Base-by-base conservation (phyloP, 495 filamentous ascomycete genomes). In the Daldinia concentrica region DNA sequence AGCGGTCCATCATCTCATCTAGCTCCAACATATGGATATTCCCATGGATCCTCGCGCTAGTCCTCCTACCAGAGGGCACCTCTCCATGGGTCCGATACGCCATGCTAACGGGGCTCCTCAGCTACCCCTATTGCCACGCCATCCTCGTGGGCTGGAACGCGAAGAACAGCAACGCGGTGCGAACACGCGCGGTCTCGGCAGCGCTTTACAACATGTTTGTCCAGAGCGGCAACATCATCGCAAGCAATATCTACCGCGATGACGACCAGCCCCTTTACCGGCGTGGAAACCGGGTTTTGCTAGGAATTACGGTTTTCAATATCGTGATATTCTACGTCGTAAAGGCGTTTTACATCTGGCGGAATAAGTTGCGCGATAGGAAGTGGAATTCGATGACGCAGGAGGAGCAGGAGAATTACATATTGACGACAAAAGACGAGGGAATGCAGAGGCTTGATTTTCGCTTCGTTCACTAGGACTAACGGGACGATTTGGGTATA, bases 91-190 rank as follows among this genome's bases (percentile, higher is more conserved):
- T 76, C 4, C 79, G 84, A 26, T 90, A 86, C 77, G 78, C 80
- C 0, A 54, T 90, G 6, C 62, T 88, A 3, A 84, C 84, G 2
- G 74, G 86, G 4, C 57, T 90, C 9, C 78, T 89, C n/a, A 84
- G 84, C 8, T 86, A 86, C 50, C 88, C 89, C 1, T 90, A 90
- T 71, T 83, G 86, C 64, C 89, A 90, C 73, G 85, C 88, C 4
- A 86, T 90, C 58, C 63, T 90, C 15, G 87, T 90, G 5, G 84
- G 83, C 24, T 88, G 87, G 82, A 88, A 84, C 24, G 86, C 87
- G 4, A 78, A 85, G 45, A 90, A 91, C 78, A 83, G 85, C 24
- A 88, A 88, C 22, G 82, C 85, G 0, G 88, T 91, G n/a, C 79
- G 86, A 0, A 90, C 88, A 3, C 73, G 89, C 7, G 86, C 88